Base-by-base conservation (phyloP, 192 early-diverging fungal genomes). In the Podila epicladia region DNA sequence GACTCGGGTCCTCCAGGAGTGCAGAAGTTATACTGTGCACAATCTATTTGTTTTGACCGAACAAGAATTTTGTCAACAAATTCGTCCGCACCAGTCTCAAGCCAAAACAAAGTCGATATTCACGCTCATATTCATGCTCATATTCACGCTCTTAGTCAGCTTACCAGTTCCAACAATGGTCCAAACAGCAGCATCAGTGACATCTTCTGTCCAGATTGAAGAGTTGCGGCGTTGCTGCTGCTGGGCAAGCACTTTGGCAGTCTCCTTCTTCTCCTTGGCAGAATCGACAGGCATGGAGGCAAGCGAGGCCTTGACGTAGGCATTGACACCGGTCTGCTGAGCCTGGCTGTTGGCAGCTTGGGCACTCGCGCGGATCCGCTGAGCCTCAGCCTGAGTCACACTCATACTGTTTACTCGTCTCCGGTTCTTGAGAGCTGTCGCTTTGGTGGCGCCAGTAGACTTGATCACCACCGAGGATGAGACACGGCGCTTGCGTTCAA, bases 111-210 rank as follows among this genome's bases (percentile, higher is more conserved):
- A 57, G 75, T 17, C 15, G 0, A 15, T 11, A 86, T 62, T 83
- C 5, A 60, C 31, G n/a, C 37, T 48, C 9, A 8, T 3, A 62
- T 38, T 24, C 15, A 12, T n/a, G n/a, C n/a, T n/a, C n/a, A 15
- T 11, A 86, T 62, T 83, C 5, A 60, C 31, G n/a, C 37, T 48
- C 9, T 19, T 3, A 62, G 50, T 24, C 15, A 12, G 66, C 83
- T 60, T 72, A 91, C 87, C 93, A 0, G 94, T 94, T 35, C 95
- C 94, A 9, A 97, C 94, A 76, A 97, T 92, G 9, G 96, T 97
- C 96, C 96, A 97, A 20, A 97, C 93, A 2, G 95, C 94, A 22
- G 87, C 87, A 85, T 97, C 95, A n/a, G 91, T 92, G 5, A 95
- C 93, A 82, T 94, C 93, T 64, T 95, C 94, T 24, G 86, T 86